A percentile compares a stretch with the other conserved stretches of the same genome.
Conservation (phyloP, 768 basidiomycete genomes). For the Podaxis sp. region DNA sequence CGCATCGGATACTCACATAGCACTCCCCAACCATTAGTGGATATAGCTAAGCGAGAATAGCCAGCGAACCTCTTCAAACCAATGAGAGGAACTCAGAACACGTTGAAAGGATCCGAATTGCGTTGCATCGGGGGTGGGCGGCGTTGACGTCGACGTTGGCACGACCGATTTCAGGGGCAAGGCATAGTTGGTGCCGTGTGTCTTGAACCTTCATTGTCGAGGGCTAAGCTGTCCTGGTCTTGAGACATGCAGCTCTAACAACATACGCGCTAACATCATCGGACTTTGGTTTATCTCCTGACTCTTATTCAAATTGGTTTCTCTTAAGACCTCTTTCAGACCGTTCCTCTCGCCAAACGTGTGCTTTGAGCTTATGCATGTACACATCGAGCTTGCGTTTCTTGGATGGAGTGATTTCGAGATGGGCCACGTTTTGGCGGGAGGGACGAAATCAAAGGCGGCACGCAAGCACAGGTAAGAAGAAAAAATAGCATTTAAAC, state of each 20-base stretch:
- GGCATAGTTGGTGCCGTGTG: not conserved
- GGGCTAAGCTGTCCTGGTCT: constrained; percentile 23
- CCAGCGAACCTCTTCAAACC: constrained; percentile 64
- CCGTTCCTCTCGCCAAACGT: constrained; percentile 14
- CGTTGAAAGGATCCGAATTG: constrained; percentile 45
- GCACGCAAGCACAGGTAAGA: no score
- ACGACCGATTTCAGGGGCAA: constrained; percentile 13
- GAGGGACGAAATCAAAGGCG: no score
- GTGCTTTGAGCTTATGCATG: constrained; percentile 43
- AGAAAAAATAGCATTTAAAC: no score
- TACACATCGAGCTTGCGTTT: constrained; percentile 69
- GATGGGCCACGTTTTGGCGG: no score
- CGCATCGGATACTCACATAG: constrained; percentile 86
- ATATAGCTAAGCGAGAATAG: not conserved
- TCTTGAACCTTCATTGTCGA: constrained; percentile 18
- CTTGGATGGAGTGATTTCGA: constrained; percentile 35
- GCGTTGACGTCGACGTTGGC: constrained; percentile 5
- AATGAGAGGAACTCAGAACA: not conserved
- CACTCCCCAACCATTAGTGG: constrained; percentile 55
- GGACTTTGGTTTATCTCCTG: constrained; percentile 15
- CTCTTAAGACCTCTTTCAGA: constrained; percentile 16
- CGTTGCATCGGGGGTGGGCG: constrained; percentile 45
- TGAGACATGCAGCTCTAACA: constrained; percentile 17
- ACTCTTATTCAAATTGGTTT: constrained; percentile 21
- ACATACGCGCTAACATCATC: not conserved